These are phyloP conservation scores for Ogataea angusta DNA, from an alignment of 805 yeast genomes.

Conservation along the genomic window DNA sequence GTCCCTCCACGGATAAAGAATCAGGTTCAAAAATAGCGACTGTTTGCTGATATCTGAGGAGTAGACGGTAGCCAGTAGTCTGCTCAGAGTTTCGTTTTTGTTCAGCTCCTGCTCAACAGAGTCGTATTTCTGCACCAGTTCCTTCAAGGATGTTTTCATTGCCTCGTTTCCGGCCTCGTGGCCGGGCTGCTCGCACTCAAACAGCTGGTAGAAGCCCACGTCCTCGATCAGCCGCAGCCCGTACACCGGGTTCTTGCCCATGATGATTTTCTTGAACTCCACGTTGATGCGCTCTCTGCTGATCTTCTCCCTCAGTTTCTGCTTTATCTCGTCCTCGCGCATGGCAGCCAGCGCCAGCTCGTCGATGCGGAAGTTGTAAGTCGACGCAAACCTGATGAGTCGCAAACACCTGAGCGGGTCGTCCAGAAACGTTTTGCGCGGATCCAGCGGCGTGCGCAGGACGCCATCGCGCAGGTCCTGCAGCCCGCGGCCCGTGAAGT, in stretches of 20 bases:
- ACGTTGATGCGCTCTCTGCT: conserved; percentile 88
- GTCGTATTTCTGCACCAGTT: conserved; percentile 19
- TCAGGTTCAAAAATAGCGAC: conserved; percentile 45
- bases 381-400: conserved; percentile 79
- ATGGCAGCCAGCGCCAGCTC: conserved; percentile 58
- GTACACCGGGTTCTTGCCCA: conserved; percentile 55
- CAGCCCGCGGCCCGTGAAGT: conserved; percentile 74
- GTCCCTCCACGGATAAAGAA: conserved; percentile 49
- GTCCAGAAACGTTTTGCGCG: conserved; percentile 81
- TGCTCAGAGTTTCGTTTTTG: conserved; percentile 1
- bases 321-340: conserved; percentile 53
- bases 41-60: conserved; percentile 22
- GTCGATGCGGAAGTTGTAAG: conserved; percentile 68
- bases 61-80: conserved; percentile 21
- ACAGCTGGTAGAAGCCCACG: conserved; percentile 57
- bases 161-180: conserved; percentile 5
- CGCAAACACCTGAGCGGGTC: conserved; percentile 92
- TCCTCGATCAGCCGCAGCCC: conserved; percentile 60
- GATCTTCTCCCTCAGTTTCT: conserved; percentile 65
- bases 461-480: conserved; percentile 67
- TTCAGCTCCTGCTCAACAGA: conserved; percentile 19
- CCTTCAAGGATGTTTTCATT: conserved; percentile 13
- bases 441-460: conserved; percentile 83
- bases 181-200: conserved; percentile 39
- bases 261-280: conserved; percentile 76